Conservation (phyloP, 768 basidiomycete species). For the Leccinum imitatum region DNA sequence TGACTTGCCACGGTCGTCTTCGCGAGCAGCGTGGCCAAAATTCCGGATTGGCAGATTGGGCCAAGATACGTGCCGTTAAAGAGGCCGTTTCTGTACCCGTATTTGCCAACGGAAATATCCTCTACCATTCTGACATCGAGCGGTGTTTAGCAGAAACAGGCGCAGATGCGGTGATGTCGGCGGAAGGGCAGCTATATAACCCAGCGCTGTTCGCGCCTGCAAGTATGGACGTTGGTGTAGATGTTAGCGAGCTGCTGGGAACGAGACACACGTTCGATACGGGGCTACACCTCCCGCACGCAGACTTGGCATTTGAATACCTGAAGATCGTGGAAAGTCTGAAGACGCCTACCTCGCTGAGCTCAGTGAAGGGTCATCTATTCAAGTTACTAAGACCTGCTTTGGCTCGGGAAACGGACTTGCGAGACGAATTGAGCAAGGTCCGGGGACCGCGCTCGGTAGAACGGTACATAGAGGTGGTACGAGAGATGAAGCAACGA, state of each 20-base stretch:
- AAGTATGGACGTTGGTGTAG: constrained; percentile 14
- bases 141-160: constrained; percentile 81
- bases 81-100: constrained; percentile 88
- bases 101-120: constrained; percentile 95
- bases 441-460: constrained; percentile 32
- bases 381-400: constrained; percentile 91
- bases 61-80: constrained; percentile 88
- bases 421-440: constrained; percentile 70
- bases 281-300: constrained; percentile 53
- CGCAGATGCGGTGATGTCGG: constrained; percentile 91
- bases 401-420: constrained; percentile 60
- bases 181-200: constrained; percentile 94
- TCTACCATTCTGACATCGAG: constrained; percentile 81
- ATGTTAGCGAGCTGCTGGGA: background rate
- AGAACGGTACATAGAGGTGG: constrained; percentile 49
- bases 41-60: constrained; percentile 84
- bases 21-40: constrained; percentile 91
- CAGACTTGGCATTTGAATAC: constrained; percentile 81
- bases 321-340: constrained; percentile 65
- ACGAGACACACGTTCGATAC: constrained; percentile 31
- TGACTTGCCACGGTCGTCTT: constrained; percentile 90
- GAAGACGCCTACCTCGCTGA: constrained; percentile 65
- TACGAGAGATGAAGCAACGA: constrained; percentile 56
- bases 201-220: constrained; percentile 67
- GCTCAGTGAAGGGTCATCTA: constrained; percentile 87